These are phyloP conservation scores for Tagetes erecta DNA, from an alignment of 129 eudicot species.

Conservation along the genomic window DNA sequence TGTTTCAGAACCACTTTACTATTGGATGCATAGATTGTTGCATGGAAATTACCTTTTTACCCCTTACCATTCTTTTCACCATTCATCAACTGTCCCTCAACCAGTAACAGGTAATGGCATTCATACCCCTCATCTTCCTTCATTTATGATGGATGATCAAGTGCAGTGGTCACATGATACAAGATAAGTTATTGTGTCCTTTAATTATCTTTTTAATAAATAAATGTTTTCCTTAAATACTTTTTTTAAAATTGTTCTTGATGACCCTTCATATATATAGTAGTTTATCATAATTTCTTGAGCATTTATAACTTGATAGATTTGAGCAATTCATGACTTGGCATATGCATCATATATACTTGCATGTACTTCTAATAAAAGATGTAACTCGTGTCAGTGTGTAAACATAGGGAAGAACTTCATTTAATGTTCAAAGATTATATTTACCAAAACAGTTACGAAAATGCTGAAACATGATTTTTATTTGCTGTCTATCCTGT, in stretches of 20 bases:
- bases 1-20: conserved; percentile 84
- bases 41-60: conserved; percentile 60
- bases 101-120: conserved; percentile 70
- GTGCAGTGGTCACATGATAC: conserved; percentile 11
- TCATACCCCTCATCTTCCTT: conserved; percentile 19
- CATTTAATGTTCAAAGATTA: conserved; percentile 9
- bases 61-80: conserved; percentile 77
- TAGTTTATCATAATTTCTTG: not conserved
- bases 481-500: not conserved
- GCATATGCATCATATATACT: no score
- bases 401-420: not conserved
- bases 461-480: not conserved
- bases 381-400: not conserved
- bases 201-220: not conserved
- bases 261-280: not conserved
- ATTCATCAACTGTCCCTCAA: conserved; percentile 75
- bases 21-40: conserved; percentile 57
- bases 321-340: not conserved
- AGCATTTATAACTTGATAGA: not conserved
- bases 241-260: no score
- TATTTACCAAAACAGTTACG: conserved; percentile 5
- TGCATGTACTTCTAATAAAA: conserved; percentile 1
- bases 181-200: not conserved
- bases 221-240: no score
- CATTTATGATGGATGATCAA: conserved; percentile 39